A percentile compares a stretch with the other conserved stretches of the same genome.
Conservation (phyloP, 345 rosid genomes). For the Heritiera fomes region DNA sequence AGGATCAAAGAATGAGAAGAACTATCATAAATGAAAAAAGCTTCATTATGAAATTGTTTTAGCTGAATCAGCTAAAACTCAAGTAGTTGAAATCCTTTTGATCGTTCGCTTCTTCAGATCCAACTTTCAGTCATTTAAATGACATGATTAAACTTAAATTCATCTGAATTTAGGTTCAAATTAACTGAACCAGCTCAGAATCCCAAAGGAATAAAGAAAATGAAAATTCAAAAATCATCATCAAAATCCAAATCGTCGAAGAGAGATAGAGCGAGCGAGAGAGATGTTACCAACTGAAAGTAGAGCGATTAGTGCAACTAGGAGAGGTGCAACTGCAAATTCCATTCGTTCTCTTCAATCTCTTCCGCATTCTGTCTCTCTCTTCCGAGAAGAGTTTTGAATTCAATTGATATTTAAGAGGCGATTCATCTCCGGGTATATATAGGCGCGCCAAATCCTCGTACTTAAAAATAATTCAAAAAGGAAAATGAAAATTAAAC, state of each 20-base stretch:
- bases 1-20: not conserved
- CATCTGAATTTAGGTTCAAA: not conserved
- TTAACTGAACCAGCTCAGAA: conserved; percentile 2
- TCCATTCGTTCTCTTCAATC: conserved; percentile 52
- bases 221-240: not conserved
- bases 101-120: conserved; percentile 7
- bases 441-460: conserved; percentile 14
- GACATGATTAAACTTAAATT: not conserved
- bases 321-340: conserved; percentile 87
- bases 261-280: not conserved
- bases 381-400: not conserved
- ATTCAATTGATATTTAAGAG: not conserved
- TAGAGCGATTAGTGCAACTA: conserved; percentile 42
- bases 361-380: conserved; percentile 42
- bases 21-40: not conserved
- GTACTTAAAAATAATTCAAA: not conserved
- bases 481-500: not conserved
- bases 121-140: not conserved
- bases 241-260: not conserved
- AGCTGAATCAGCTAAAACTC: conserved; percentile 9
- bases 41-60: not conserved
- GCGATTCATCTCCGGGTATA: not conserved
- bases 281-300: conserved; percentile 57
- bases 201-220: not conserved
- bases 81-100: not conserved